A percentile compares a stretch with the other conserved stretches of the same genome.
Evolutionary conservation across 73 alveolate genomes (phyloP).

Genomic region (Halteria grandinella): DNA sequence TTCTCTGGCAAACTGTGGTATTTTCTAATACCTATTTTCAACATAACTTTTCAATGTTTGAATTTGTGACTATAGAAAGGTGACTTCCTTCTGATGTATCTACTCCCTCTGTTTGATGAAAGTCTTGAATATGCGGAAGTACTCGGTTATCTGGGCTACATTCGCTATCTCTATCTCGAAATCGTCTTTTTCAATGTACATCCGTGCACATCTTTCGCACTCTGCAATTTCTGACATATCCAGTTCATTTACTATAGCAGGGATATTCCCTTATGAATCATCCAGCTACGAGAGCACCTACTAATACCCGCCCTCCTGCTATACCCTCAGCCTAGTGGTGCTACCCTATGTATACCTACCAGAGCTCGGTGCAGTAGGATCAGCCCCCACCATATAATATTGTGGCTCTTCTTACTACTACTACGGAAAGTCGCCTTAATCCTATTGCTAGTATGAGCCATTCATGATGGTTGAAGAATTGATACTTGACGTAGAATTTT

Average conservation of each 20-base stretch:
- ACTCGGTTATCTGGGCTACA: slow-evolving; percentile 45
- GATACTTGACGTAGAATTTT: too few relatives aligned
- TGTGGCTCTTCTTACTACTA: background rate
- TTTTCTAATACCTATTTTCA: too few relatives aligned
- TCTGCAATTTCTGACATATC: slow-evolving; percentile 1
- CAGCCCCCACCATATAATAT: background rate
- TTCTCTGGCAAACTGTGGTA: too few relatives aligned
- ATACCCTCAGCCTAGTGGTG: background rate
- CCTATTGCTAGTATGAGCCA: too few relatives aligned
- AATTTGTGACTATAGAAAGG: too few relatives aligned
- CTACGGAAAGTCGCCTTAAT: too few relatives aligned
- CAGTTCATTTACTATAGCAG: slow-evolving; percentile 17
- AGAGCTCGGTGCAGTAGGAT: background rate
- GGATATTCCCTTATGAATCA: background rate
- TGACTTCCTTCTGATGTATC: too few relatives aligned
- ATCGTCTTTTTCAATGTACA: slow-evolving; percentile 3
- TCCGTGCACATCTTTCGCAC: slow-evolving; percentile 16
- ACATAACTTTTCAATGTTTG: too few relatives aligned
- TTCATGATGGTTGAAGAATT: too few relatives aligned
- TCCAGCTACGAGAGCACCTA: too few relatives aligned
- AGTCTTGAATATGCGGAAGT: slow-evolving; percentile 35
- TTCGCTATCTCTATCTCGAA: slow-evolving; percentile 40
- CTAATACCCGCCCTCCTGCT: too few relatives aligned
- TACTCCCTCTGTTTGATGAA: too few relatives aligned
- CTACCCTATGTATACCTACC: background rate